Evolutionary conservation across 202 grass and related monocot species (phyloP), one percentile per base, ranked within the genome.

Genomic region (Zizania palustris): DNA sequence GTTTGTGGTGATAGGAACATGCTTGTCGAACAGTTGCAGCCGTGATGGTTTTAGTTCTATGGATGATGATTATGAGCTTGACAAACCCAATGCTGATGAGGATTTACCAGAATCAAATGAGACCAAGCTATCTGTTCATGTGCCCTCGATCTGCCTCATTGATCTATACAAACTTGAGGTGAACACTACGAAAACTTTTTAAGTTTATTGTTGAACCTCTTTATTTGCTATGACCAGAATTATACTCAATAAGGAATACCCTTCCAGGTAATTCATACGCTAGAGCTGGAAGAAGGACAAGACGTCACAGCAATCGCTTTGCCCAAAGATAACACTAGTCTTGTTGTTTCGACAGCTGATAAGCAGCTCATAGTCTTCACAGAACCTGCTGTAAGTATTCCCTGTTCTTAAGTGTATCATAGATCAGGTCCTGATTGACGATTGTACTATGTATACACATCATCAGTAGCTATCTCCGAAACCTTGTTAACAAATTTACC

Each of bases 131-230:
- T 81, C 81, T 65, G 42, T 95, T 79, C 83, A 85, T 37, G 75
- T 88, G 62, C 96, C 96, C 49, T 99, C 96, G 43, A 74, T 99
- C 80, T 92, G 83, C 90, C 87, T 99, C 83, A 72, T 99, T 69
- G 83, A 99, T 89, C 87, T 99, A 64, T 84, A 93, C 55, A 93
- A 87, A 77, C 89, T 99, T 18, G 79, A 99, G 92, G 96, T 95
- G 89, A 87, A 65, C 33, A 58, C 33, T 53, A 50, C 69, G 6
- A 44, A 51, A 45, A 54, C 19, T 67, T 93, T 46, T 80, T 83
- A 4, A 36, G 22, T 16, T 59, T 44, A 16, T 58, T 75, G 59
- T 54, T 42, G 38, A 55, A 50, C 65, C 16, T n/a, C 44, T 11
- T 62, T 44, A 45, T 80, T 76, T 84, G n/a, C 73, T 64, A 9